Percentiles rank a stretch among this genome's conserved stretches.
Evolutionary conservation across 148 eudicot species (phyloP).

Genomic region (Agrostemma githago): DNA sequence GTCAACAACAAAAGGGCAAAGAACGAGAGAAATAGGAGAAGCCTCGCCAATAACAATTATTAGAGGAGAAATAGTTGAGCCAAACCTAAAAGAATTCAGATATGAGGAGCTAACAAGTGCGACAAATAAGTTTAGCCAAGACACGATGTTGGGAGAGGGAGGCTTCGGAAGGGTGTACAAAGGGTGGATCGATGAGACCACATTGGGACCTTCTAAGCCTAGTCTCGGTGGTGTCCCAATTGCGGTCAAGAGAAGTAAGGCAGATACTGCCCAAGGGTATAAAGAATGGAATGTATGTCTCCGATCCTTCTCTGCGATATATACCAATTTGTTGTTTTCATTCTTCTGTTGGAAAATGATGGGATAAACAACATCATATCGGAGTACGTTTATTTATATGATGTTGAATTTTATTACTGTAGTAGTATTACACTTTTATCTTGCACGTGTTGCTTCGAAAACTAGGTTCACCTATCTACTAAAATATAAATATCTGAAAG

Average conservation of each 20-base stretch:
- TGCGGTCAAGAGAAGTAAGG: slow-evolving; percentile 65
- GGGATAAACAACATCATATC: too few relatives aligned
- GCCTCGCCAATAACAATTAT: background rate
- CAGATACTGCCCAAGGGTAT: slow-evolving; percentile 64
- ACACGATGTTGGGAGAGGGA: slow-evolving; percentile 61
- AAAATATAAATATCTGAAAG: too few relatives aligned
- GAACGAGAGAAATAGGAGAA: background rate
- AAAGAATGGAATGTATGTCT: slow-evolving; percentile 73
- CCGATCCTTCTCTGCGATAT: background rate
- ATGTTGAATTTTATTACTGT: too few relatives aligned
- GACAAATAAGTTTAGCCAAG: slow-evolving; percentile 53
- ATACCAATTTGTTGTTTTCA: background rate
- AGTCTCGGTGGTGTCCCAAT: slow-evolving; percentile 57
- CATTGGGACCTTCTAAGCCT: slow-evolving; percentile 54
- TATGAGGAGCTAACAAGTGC: slow-evolving; percentile 45
- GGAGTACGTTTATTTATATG: too few relatives aligned
- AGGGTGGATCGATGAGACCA: slow-evolving; percentile 62
- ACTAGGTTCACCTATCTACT: too few relatives aligned
- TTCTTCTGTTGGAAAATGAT: too few relatives aligned
- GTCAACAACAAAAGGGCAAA: background rate
- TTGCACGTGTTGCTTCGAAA: too few relatives aligned
- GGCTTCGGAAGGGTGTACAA: slow-evolving; percentile 81
- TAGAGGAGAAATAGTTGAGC: slow-evolving; percentile 47
- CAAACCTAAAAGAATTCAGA: slow-evolving; percentile 41
- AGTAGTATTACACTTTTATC: too few relatives aligned